Evolutionary conservation across 2,329 filamentous ascomycete species (phyloP), one percentile per base, ranked within the genome.

Genomic region (Nectriaceae sp.): DNA sequence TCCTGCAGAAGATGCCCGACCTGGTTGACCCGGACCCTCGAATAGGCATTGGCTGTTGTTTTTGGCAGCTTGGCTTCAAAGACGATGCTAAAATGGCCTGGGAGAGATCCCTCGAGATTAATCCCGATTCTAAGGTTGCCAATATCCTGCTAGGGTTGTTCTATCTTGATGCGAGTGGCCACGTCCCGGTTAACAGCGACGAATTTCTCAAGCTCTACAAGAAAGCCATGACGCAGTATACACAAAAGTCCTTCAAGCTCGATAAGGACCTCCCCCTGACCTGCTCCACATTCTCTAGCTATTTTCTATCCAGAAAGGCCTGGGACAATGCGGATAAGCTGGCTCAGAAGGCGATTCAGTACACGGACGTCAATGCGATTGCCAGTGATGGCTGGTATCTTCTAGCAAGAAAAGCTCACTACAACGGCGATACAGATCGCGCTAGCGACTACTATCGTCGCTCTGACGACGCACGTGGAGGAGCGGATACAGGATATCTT

Each of bases 351-450:
- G 92, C 94, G 5, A 97, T 99, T 54, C 90, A 97, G 64, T 87
- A 90, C 62, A 97, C 94, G 3, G 94, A 99, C 65, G 90, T 97
- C 59, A 96, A 96, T 67, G 90, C 92, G 3, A 90, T 97, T 67
- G 93, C 93, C 20, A 96, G 93, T 71, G 95, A 99, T 66, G 95
- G 94, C 29, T 97, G 93, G 92, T 99, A 97, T 70, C 74, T 97
- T 8, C 82, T 97, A 35, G 94, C 91, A 21, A 82, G 92, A 52
- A 97, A 96, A 67, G 90, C 93, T 55, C 94, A 99, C 65, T 90
- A 90, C 57, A 82, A 84, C 49, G 87, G 88, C 36, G 85, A 97
- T 49, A 71, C 83, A 5, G 78, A 86, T 18, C 86, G 84, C 47
- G 93, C 94, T 2, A 83, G 81, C 18, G 90, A 96, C 62, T 96